Evolutionary conservation across 768 basidiomycete genomes (phyloP), one percentile per base, ranked within the genome.

Genomic region (Lentinus brumalis): DNA sequence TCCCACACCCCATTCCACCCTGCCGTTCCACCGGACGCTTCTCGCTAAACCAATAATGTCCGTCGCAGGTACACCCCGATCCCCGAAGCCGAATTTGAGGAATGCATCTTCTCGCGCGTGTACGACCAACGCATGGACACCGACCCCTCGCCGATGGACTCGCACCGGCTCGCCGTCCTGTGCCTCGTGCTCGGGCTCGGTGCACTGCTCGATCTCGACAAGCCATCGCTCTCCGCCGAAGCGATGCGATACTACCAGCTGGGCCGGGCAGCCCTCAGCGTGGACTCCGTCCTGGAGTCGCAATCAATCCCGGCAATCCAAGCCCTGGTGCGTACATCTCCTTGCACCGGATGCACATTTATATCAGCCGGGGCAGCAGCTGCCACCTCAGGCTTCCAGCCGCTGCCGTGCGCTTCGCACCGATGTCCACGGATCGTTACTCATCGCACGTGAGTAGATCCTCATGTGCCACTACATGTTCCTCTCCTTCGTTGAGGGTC

Each of bases 111-210:
- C 64, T 70, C 73, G 39, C 85, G 81, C 16, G 72, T 87, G 42
- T 88, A 87, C 62, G 76, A 77, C 55, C 76, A 79, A 42, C 57
- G 57, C 4, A 64, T 60, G 44, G 58, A 60, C 30, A 56, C 50
- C 10, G 63, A 64, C 1, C 51, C 59, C 9, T 71, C 73, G 39
- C 71, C 81, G 14, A 67, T 80, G 32, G 74, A 77, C 57, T 77
- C 83, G 1, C 86, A 88, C 69, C 77, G 74, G 56, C 75, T 89
- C 7, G 81, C 87, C 1, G 77, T 89, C 16, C 74, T 88, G 39
- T 88, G 78, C 69, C 79, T 86, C 74, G 78, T 87, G n/a, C 77
- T 90, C 9, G 88, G 85, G 31, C 69, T 89, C 11, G 88, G 88
- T 4, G 76, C 81, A 7, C 77, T 89, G 2, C 70, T 90, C 56